phyloP scores from a whole-genome alignment of 768 basidiomycete genomes.

The Boletus insuetus region DNA sequence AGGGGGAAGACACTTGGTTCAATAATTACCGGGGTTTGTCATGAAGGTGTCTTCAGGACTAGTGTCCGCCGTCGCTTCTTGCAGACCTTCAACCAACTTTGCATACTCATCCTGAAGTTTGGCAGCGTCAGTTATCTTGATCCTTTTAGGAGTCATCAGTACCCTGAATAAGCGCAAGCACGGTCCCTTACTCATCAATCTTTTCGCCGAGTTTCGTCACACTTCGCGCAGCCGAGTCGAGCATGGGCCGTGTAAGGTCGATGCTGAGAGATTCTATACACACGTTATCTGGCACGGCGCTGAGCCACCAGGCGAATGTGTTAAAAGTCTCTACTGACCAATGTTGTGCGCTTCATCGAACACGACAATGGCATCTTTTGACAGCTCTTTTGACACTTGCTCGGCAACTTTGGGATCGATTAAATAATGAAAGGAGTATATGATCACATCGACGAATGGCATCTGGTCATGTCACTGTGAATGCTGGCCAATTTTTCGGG shows the following conservation, averaged over 20 bases:
- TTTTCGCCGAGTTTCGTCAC: conserved; percentile 83
- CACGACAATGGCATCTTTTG: conserved; percentile 97
- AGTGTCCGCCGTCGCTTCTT: conserved; percentile 62
- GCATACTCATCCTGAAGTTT: conserved; percentile 97
- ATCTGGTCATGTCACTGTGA: conserved; percentile 53
- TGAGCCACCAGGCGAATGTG: neutral
- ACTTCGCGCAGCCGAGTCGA: conserved; percentile 90
- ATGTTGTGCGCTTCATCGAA: conserved; percentile 99
- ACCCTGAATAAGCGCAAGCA: neutral
- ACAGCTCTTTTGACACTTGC: conserved; percentile 96
- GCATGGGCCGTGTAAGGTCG: conserved; percentile 95
- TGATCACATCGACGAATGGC: conserved; percentile 93
- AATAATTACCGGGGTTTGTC: conserved; percentile 76
- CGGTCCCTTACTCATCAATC: conserved; percentile 80
- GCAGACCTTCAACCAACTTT: conserved; percentile 89
- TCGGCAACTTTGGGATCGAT: conserved; percentile 99
- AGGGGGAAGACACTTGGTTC: neutral
- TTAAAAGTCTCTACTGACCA: conserved; percentile 46
- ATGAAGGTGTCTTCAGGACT: conserved; percentile 79
- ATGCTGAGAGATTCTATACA: conserved; percentile 98
- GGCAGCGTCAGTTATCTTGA: conserved; percentile 89
- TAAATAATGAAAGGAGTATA: conserved; percentile 98
- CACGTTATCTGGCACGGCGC: conserved; percentile 71
- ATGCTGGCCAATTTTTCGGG: neutral
- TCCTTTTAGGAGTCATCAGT: conserved; percentile 47